Conservation (phyloP, 2,329 filamentous ascomycete species). For the Parascedosporium putredinis region DNA sequence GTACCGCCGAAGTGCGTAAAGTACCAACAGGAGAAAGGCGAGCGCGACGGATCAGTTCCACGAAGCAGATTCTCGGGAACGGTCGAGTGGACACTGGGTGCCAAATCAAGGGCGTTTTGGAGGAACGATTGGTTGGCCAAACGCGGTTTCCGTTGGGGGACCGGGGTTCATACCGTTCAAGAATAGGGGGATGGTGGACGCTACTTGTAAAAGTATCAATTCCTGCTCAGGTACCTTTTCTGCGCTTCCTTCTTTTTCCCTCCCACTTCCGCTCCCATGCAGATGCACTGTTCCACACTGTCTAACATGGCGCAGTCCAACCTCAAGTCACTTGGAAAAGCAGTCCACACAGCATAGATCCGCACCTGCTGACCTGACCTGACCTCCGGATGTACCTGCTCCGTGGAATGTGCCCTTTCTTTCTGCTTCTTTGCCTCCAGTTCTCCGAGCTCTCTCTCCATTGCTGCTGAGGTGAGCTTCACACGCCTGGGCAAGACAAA, state of each 20-base stretch:
- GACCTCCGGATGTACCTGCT: background rate
- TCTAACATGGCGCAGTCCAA: conserved; percentile 1
- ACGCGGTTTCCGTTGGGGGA: background rate
- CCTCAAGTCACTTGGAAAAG: background rate
- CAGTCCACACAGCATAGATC: too few species aligned
- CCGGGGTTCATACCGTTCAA: background rate
- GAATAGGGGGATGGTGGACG: background rate
- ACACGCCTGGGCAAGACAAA: too few species aligned
- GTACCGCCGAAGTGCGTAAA: background rate
- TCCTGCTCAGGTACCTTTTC: background rate
- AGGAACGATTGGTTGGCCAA: background rate
- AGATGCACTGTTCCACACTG: background rate
- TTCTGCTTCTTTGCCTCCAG: too few species aligned
- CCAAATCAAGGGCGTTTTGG: background rate
- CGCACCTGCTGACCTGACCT: too few species aligned
- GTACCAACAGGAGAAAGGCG: background rate
- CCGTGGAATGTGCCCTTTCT: background rate
- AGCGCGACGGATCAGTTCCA: background rate
- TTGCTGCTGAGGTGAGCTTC: too few species aligned
- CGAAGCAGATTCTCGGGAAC: background rate
- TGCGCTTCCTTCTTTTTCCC: background rate
- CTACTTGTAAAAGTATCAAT: background rate
- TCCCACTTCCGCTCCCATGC: background rate
- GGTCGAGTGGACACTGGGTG: background rate
- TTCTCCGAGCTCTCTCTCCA: too few species aligned